Conservation (phyloP, 768 basidiomycete species). For the Tricholoma sp. region DNA sequence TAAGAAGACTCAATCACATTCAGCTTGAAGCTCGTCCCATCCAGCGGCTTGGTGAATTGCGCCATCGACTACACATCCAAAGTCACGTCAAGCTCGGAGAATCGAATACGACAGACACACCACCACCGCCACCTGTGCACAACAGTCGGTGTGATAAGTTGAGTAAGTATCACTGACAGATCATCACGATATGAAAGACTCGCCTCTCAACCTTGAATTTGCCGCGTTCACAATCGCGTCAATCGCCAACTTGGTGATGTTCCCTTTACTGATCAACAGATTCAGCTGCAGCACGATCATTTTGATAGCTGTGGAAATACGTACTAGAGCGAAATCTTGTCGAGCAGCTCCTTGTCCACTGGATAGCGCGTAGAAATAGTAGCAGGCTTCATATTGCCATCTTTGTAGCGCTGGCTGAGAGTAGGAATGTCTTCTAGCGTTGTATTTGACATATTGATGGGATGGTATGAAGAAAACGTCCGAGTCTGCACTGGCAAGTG, state of each 20-base stretch:
- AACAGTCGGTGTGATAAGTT: neutral
- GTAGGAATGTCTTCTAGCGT: neutral
- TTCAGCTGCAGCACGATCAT: neutral
- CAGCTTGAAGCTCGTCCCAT: conserved; percentile 44
- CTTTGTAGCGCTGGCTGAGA: neutral
- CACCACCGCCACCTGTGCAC: conserved; percentile 68
- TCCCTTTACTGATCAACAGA: conserved; percentile 16
- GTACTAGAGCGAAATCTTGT: neutral
- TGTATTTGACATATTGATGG: neutral
- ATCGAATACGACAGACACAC: conserved; percentile 29
- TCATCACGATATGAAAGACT: conserved; percentile 9
- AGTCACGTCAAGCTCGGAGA: neutral
- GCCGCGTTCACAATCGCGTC: conserved; percentile 84
- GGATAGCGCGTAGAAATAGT: neutral
- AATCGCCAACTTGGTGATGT: conserved; percentile 67
- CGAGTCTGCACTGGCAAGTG: neutral
- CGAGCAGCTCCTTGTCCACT: neutral
- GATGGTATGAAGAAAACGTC: neutral
- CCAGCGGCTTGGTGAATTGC: conserved; percentile 80
- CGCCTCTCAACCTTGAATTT: conserved; percentile 67
- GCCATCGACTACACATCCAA: conserved; percentile 57
- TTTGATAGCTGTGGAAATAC: neutral
- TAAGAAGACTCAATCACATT: conserved; percentile 48
- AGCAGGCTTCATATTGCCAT: neutral
- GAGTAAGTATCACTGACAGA: neutral